Base-by-base conservation (phyloP, 2,329 filamentous ascomycete species). In the Cercospora beticola region DNA sequence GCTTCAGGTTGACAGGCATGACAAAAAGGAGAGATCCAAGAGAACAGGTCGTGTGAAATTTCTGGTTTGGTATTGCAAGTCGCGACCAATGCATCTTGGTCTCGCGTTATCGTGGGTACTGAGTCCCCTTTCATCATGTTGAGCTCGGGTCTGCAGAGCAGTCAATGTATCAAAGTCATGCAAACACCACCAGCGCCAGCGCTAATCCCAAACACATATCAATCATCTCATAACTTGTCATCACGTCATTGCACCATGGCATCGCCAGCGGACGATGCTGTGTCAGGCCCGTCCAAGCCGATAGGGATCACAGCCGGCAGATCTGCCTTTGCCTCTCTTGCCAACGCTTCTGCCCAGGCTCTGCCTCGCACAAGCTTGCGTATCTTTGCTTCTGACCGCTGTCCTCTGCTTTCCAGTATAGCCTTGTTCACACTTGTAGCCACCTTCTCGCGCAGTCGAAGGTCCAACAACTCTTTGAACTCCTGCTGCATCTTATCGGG, bases 401-500 rank as follows among this genome's bases (percentile, higher is more conserved):
- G 85, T 23, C 90, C 90, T 77, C 94, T 90, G 62, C 86, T 89
- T 66, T 87, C 84, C 28, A 98, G 82, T 64, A 99, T 93, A 10
- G 93, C 92, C 79, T 93, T 90, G 78, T 99, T 99, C 64, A 99
- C 95, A 74, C 87, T 87, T 70, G 90, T 89, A 4, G 95, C 95
- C n/a, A 97, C 93, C 54, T 90, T 88, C 73, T 90, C 88, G 70
- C 95, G 89, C 56, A 98, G 85, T 59, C 89, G 86, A 2, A 94
- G 92, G 73, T 97, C 87, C 18, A 99, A 83, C 30, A 99, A 84
- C 58, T 88, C 88, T 43, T 90, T 89, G 33, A 97, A 84, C 60
- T 92, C 88, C 2, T 92, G 89, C 56, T 92, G 88, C 43, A 97
- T 86, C 63, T 88, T 90, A 64, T 95, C 91, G n/a, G 88, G 86